Percentiles rank a stretch among this genome's conserved stretches.
Evolutionary conservation across 768 basidiomycete genomes (phyloP).

Genomic region (Solioccasus polychromus): DNA sequence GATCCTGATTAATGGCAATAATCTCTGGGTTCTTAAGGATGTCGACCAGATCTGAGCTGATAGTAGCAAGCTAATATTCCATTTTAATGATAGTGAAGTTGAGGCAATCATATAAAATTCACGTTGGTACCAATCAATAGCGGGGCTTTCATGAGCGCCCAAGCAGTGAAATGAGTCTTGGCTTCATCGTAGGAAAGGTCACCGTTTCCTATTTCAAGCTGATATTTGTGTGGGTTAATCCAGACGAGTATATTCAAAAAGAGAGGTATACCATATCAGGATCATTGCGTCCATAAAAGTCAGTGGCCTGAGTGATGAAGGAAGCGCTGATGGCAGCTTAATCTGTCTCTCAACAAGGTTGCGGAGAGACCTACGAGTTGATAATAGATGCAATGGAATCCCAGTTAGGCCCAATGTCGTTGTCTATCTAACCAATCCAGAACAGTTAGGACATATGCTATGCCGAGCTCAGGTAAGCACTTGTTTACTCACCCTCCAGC

Average conservation of each 20-base stretch:
- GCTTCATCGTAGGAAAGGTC: conserved; percentile 58
- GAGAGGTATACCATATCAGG: conserved; percentile 52
- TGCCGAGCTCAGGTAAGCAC: not conserved
- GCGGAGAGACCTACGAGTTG: conserved; percentile 39
- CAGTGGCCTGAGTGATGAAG: conserved; percentile 57
- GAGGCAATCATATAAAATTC: conserved; percentile 15
- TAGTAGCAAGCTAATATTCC: conserved; percentile 43
- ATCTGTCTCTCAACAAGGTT: not conserved
- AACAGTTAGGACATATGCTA: not conserved
- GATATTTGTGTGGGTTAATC: conserved; percentile 4
- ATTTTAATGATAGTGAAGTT: not conserved
- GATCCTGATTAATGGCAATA: conserved; percentile 65
- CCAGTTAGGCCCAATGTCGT: conserved; percentile 42
- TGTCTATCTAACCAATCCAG: conserved; percentile 11
- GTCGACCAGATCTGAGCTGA: conserved; percentile 46
- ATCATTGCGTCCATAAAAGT: conserved; percentile 66
- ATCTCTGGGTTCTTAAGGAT: conserved; percentile 63
- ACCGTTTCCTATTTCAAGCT: conserved; percentile 66
- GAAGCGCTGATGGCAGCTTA: conserved; percentile 45
- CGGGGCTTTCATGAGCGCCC: conserved; percentile 68
- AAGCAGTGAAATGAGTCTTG: conserved; percentile 68
- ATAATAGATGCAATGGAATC: conserved; percentile 50
- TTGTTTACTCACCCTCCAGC: conserved; percentile 41
- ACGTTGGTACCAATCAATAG: conserved; percentile 62
- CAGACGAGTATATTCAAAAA: not conserved